Base-by-base conservation (phyloP, 1,139 yeast species). In the Blastobotrys elegans region DNA sequence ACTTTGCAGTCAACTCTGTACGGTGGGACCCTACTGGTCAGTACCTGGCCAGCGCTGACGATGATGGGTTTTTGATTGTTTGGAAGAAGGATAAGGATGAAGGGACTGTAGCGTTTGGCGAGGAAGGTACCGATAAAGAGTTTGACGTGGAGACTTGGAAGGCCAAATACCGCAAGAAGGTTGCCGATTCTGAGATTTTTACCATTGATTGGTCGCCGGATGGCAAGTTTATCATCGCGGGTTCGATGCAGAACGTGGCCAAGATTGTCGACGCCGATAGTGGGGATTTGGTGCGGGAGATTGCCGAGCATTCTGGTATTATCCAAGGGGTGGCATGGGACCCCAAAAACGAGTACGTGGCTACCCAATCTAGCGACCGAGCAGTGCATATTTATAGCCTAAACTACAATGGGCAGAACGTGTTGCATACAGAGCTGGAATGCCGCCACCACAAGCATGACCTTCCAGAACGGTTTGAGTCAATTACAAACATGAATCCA, bases 301-400 rank as follows among this genome's bases (percentile, higher is more conserved):
- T 84, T 43, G 76, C 80, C 2, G 88, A 86, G 54, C 97, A 92
- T 64, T 70, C 71, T 33, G 97, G 90, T 62, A 90, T 87, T 59
- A 94, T 92, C 2, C 99, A 92, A 65, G 99, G 99, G 2, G 92
- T 92, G 3, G 75, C 84, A 0, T 92, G 97, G 97, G 98, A 92
- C 63, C 98, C 98, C 2, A 61, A 71, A 49, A 80, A 83, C 50
- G 80, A 83, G 58, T 88, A 67, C 57, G 66, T 92, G 17, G 88
- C 90, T 0, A 85, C 96, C 5, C 97, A 90, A 62, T 82, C 94
- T 21, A 95, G 96, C 2, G 98, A 94, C 65, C 70, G 96, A 50
- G 75, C 89, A 1, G 82, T 90, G 16, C 82, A 80, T 53, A 70
- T 92, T 4, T 86, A 85, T 59, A 65, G 71, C 20, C 60, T 78